phyloP scores from a whole-genome alignment of 1,284 basidiomycete species.

The Cutaneotrichosporon sp. region DNA sequence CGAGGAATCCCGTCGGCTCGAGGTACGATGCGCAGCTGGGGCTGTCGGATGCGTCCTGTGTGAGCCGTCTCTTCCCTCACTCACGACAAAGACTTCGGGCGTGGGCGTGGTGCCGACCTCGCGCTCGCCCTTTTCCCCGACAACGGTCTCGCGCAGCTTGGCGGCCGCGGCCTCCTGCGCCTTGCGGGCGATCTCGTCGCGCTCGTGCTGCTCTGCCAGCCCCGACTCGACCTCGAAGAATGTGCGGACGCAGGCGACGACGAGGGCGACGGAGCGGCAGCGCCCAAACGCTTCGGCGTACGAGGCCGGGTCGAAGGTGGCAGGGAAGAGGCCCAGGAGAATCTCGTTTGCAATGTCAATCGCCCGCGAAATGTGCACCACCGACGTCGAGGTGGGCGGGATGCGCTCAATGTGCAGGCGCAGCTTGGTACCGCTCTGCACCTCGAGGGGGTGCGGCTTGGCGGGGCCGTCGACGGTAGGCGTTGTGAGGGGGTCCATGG shows the following conservation, averaged over 20 bases:
- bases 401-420: conserved; percentile 1
- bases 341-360: conserved; percentile 2
- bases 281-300: not conserved
- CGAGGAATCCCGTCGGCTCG: not conserved
- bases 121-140: too few species aligned
- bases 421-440: not conserved
- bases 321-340: not conserved
- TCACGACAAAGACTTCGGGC: not conserved
- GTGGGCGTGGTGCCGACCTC: too few species aligned
- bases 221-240: not conserved
- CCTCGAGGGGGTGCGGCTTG: not conserved
- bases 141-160: not conserved
- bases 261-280: not conserved
- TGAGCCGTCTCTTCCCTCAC: not conserved
- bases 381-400: not conserved
- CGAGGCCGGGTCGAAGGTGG: not conserved
- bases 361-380: not conserved
- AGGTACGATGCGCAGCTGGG: not conserved
- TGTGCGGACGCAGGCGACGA: not conserved
- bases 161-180: not conserved
- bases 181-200: not conserved
- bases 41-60: not conserved
- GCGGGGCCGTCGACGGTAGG: not conserved
- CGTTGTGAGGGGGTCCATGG: not conserved
- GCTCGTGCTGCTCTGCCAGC: not conserved